Evolutionary conservation across 73 alveolate species (phyloP).

Genomic region (Tetrahymena thermophila): DNA sequence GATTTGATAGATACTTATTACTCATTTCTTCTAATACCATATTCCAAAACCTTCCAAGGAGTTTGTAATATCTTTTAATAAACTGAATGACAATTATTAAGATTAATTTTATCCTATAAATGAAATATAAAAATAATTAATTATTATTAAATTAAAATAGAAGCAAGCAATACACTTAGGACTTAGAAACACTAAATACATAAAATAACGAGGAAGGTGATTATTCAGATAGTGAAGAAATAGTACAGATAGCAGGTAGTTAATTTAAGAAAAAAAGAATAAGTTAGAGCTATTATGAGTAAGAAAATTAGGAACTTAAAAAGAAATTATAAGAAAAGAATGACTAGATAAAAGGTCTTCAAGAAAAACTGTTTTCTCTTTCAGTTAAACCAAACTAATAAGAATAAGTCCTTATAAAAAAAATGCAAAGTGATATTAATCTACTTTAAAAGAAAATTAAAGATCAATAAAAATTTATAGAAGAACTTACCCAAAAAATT

Average conservation of each 20-base stretch:
- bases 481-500: not conserved
- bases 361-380: not conserved
- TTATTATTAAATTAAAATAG: not conserved
- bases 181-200: not conserved
- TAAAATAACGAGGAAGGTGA: not conserved
- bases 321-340: not conserved
- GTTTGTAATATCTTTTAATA: not conserved
- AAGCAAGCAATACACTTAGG: not conserved
- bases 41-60: not conserved
- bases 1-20: not conserved
- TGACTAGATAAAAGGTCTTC: not conserved
- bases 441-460: not conserved
- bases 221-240: not conserved
- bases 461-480: not conserved
- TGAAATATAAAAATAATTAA: not conserved
- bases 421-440: not conserved
- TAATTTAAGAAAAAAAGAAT: not conserved
- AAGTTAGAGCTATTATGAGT: not conserved
- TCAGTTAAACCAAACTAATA: not conserved
- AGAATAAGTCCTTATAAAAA: not conserved
- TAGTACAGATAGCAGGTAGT: not conserved
- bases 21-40: not conserved
- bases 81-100: no score
- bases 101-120: not conserved
- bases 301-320: not conserved